Evolutionary conservation across 768 basidiomycete species (phyloP).

Genomic region (Neoboletus brunneissimus): DNA sequence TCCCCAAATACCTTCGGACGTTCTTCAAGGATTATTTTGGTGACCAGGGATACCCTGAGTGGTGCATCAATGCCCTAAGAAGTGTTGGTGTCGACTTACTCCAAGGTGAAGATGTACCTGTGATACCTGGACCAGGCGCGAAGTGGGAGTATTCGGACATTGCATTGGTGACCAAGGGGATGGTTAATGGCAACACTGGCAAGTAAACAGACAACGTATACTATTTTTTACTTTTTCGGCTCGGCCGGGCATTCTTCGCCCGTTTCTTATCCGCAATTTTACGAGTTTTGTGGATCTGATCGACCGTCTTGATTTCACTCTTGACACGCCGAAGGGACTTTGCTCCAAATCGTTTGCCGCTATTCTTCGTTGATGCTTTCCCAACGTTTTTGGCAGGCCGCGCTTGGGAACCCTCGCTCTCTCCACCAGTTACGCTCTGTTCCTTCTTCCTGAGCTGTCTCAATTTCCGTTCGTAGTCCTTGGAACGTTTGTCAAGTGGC

Average conservation of each 20-base stretch:
- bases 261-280: slow-evolving; percentile 60
- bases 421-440: slow-evolving; percentile 30
- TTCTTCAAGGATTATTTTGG: slow-evolving; percentile 83
- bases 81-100: slow-evolving; percentile 84
- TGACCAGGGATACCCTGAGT: slow-evolving; percentile 75
- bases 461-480: slow-evolving; percentile 71
- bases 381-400: slow-evolving; percentile 24
- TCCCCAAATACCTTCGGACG: slow-evolving; percentile 69
- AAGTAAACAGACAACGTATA: slow-evolving; percentile 6
- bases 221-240: slow-evolving; percentile 34
- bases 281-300: slow-evolving; percentile 81
- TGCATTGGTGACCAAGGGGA: slow-evolving; percentile 14
- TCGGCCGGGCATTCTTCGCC: slow-evolving; percentile 80
- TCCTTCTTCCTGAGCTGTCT: slow-evolving; percentile 60
- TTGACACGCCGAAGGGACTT: slow-evolving; percentile 66
- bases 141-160: slow-evolving; percentile 78
- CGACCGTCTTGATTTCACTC: slow-evolving; percentile 80
- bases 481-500: slow-evolving; percentile 70
- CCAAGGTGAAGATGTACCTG: slow-evolving; percentile 46
- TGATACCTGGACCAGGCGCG: slow-evolving; percentile 60
- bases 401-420: slow-evolving; percentile 23
- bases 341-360: slow-evolving; percentile 47
- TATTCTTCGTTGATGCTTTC: slow-evolving; percentile 32
- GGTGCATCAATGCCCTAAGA: slow-evolving; percentile 82
- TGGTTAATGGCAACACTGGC: not conserved